phyloP scores from a whole-genome alignment of 805 yeast genomes.

The Starmerella scarabaei region DNA sequence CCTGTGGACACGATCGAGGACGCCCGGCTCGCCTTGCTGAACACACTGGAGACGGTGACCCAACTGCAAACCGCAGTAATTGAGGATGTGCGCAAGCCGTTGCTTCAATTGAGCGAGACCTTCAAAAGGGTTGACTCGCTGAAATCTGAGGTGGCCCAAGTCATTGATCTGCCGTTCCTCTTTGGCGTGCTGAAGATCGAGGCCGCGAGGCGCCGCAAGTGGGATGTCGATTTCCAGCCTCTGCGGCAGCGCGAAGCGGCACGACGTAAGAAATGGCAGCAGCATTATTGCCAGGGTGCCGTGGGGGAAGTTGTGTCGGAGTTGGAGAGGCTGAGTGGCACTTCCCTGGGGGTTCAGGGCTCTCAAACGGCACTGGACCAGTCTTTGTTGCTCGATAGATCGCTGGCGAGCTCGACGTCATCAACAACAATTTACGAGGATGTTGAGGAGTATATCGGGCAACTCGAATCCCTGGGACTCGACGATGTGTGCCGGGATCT shows the following conservation, averaged over 20 bases:
- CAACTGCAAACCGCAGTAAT: conserved; percentile 23
- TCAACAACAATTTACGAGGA: conserved; percentile 2
- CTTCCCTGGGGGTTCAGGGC: not conserved
- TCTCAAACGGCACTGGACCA: too few species aligned
- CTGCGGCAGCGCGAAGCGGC: conserved; percentile 43
- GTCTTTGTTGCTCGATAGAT: not conserved
- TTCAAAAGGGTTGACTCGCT: conserved; percentile 23
- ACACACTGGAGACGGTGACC: conserved; percentile 18
- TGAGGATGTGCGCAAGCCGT: conserved; percentile 22
- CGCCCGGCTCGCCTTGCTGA: conserved; percentile 7
- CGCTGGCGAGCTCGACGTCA: not conserved
- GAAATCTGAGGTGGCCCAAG: conserved; percentile 26
- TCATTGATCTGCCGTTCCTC: conserved; percentile 28
- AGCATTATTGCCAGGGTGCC: conserved; percentile 34
- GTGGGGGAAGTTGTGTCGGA: conserved; percentile 10
- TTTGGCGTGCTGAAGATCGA: conserved; percentile 30
- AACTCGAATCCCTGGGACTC: conserved; percentile 19
- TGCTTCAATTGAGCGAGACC: conserved; percentile 19
- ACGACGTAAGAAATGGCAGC: conserved; percentile 40
- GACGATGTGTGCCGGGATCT: conserved; percentile 22
- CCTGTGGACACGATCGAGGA: conserved; percentile 1
- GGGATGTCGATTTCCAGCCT: conserved; percentile 24
- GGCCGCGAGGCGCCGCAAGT: conserved; percentile 22
- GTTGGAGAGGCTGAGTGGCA: not conserved
- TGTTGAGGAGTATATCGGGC: conserved; percentile 19